phyloP scores from a whole-genome alignment of 2,329 filamentous ascomycete genomes.

The Setomelanomma holmii region DNA sequence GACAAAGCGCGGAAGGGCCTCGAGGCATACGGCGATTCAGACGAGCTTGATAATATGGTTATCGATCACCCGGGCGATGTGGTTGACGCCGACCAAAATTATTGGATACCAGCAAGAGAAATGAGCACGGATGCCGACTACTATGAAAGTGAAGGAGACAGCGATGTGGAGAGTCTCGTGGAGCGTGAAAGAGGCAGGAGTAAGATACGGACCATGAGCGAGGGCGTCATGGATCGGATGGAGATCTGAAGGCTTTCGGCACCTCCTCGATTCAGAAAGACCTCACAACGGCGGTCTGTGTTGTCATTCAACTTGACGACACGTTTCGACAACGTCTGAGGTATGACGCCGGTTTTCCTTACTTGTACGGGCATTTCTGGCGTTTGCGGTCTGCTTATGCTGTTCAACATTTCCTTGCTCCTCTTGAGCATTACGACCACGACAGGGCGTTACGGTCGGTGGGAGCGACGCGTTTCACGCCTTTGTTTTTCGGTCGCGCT shows the following conservation, averaged over 20 bases:
- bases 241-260: conserved; percentile 50
- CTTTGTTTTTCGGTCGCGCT: conserved; percentile 23
- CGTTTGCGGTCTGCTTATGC: neutral
- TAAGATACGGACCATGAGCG: conserved; percentile 59
- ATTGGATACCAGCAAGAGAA: conserved; percentile 38
- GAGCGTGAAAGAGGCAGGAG: conserved; percentile 48
- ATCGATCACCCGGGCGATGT: conserved; percentile 48
- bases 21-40: conserved; percentile 53
- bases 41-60: conserved; percentile 52
- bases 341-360: neutral
- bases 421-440: conserved; percentile 28
- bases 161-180: conserved; percentile 42
- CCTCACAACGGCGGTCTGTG: neutral
- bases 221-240: conserved; percentile 61
- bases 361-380: neutral
- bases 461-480: conserved; percentile 28
- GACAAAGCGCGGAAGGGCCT: conserved; percentile 61
- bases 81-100: conserved; percentile 50
- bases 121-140: conserved; percentile 41
- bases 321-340: neutral
- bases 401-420: conserved; percentile 7
- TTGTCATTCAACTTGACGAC: conserved; percentile 2
- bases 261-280: neutral
- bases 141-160: conserved; percentile 41
- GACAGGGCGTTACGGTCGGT: conserved; percentile 30